Conservation (phyloP, 352 stramenopile species). For the Globisporangium apiculatum region DNA sequence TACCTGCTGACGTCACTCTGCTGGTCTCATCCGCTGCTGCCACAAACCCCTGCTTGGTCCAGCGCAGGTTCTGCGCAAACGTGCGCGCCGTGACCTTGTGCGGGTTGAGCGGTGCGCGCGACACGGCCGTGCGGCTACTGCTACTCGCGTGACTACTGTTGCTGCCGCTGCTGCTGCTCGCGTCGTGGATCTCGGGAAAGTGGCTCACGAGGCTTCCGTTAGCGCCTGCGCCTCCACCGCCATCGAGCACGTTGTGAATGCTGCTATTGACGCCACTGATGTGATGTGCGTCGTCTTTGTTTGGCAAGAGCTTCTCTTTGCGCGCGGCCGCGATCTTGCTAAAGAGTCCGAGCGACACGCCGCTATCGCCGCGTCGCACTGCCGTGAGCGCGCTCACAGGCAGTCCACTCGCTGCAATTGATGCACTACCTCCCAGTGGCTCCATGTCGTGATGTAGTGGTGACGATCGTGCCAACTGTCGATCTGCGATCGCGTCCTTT, state of each 20-base stretch:
- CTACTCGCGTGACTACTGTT: too few relatives aligned
- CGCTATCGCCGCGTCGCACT: conserved; percentile 17
- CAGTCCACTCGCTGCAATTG: background rate
- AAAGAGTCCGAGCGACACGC: conserved; percentile 58
- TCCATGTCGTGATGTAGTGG: background rate
- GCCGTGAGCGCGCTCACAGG: background rate
- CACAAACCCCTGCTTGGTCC: conserved; percentile 29
- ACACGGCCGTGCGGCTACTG: background rate
- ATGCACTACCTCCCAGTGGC: background rate
- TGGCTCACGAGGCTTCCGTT: conserved; percentile 12
- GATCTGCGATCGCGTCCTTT: conserved; percentile 2
- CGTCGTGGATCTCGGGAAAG: conserved; percentile 50
- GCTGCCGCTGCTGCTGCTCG: background rate
- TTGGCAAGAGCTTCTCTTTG: conserved; percentile 52
- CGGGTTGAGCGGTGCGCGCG: conserved; percentile 15
- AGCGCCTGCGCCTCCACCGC: background rate
- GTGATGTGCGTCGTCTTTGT: conserved; percentile 3
- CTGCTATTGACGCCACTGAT: background rate
- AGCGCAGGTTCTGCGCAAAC: conserved; percentile 38
- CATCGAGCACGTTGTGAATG: conserved; percentile 1
- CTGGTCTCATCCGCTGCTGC: conserved; percentile 15
- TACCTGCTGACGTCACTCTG: background rate
- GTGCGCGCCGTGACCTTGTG: conserved; percentile 30
- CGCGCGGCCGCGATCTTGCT: conserved; percentile 67
- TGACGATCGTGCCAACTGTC: background rate